phyloP scores from a whole-genome alignment of 805 yeast species.

The Saturnispora sanitii region DNA sequence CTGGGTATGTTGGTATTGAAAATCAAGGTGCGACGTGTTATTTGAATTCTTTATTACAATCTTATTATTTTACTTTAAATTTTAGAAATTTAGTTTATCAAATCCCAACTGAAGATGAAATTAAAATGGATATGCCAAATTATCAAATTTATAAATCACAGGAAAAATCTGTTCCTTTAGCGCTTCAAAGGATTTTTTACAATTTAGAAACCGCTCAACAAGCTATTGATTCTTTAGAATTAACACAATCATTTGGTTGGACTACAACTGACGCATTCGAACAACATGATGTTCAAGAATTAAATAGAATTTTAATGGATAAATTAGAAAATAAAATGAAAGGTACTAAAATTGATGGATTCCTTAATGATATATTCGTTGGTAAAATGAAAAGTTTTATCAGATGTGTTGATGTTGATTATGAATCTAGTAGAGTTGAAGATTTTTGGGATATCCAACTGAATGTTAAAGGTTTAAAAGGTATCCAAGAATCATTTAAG shows the following conservation, averaged over 20 bases:
- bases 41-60: constrained; percentile 82
- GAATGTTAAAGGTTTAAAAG: constrained; percentile 75
- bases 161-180: constrained; percentile 56
- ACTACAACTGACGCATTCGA: constrained; percentile 90
- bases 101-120: constrained; percentile 67
- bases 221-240: constrained; percentile 76
- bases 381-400: constrained; percentile 95
- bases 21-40: constrained; percentile 99
- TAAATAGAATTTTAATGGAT: constrained; percentile 93
- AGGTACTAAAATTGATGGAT: constrained; percentile 69
- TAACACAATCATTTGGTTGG: constrained; percentile 96
- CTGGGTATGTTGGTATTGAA: constrained; percentile 87
- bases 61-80: constrained; percentile 73
- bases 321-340: constrained; percentile 85
- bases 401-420: constrained; percentile 85
- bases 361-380: constrained; percentile 74
- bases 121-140: constrained; percentile 25
- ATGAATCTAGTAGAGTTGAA: constrained; percentile 83
- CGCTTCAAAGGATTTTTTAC: constrained; percentile 83
- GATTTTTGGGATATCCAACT: constrained; percentile 98
- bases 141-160: constrained; percentile 26
- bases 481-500: constrained; percentile 65
- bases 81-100: constrained; percentile 82
- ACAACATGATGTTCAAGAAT: constrained; percentile 96
- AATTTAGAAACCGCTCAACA: constrained; percentile 60